phyloP scores from a whole-genome alignment of 176 grass and related monocot species.

The Saccharum officinarum region DNA sequence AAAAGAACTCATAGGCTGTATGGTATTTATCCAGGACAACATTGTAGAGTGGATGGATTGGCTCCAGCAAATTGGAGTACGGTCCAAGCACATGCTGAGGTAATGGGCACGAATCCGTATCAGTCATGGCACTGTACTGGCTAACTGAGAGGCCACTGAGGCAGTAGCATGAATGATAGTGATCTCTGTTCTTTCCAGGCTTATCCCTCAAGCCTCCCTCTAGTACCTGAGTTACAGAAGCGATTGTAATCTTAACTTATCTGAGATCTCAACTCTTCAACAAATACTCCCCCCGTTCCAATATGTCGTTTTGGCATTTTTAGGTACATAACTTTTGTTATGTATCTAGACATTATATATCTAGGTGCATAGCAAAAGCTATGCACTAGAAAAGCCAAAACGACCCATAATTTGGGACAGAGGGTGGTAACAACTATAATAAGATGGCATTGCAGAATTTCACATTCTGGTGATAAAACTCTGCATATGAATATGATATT shows the following conservation, averaged over 20 bases:
- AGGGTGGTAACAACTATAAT: background rate
- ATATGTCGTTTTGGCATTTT: background rate
- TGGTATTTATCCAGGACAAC: slow-evolving; percentile 67
- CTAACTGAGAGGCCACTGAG: slow-evolving; percentile 81
- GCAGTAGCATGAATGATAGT: slow-evolving; percentile 94
- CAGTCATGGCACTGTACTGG: slow-evolving; percentile 62
- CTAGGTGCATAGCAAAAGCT: background rate
- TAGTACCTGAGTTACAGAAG: slow-evolving; percentile 49
- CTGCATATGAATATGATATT: background rate
- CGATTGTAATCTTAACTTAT: background rate
- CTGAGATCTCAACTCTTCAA: background rate
- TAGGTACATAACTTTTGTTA: background rate
- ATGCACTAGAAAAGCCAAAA: background rate
- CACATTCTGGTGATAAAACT: background rate
- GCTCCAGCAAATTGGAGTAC: slow-evolving; percentile 86
- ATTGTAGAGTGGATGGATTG: slow-evolving; percentile 78
- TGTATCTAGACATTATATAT: background rate
- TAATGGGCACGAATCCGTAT: slow-evolving; percentile 49
- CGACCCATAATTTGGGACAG: background rate
- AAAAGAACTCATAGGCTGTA: slow-evolving; percentile 71
- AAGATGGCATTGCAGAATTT: background rate
- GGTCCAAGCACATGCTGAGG: slow-evolving; percentile 74
- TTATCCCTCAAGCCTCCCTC: slow-evolving; percentile 97
- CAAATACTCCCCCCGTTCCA: background rate
- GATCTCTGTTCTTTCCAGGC: slow-evolving; percentile 80